Evolutionary conservation across 106 monocot species (phyloP).

Genomic region (Hemerocallis citrina): DNA sequence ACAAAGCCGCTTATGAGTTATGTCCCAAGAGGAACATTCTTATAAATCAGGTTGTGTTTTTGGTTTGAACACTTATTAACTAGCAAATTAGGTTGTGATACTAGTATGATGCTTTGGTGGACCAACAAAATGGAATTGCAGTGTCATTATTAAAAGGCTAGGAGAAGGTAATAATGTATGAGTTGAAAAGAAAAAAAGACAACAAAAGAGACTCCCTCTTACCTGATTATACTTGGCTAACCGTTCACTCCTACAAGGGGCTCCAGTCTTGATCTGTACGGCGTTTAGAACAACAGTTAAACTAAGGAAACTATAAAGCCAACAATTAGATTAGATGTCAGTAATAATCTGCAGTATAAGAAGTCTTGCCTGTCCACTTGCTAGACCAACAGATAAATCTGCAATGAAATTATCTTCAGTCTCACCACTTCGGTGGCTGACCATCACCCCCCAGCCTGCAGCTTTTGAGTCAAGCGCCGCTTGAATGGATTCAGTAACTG

Average conservation of each 20-base stretch:
- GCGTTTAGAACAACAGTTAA: not conserved
- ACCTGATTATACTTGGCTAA: constrained; percentile 98
- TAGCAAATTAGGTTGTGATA: too few species aligned
- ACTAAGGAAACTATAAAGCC: not conserved
- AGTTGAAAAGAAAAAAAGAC: too few species aligned
- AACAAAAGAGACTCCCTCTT: too few species aligned
- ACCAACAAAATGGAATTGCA: too few species aligned
- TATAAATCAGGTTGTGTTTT: too few species aligned
- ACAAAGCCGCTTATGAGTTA: too few species aligned
- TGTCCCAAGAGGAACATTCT: too few species aligned
- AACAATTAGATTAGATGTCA: not conserved
- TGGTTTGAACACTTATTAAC: too few species aligned
- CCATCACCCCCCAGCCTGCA: constrained; percentile 99
- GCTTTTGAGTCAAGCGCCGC: constrained; percentile 96
- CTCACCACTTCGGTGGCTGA: constrained; percentile 98
- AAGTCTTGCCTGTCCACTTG: constrained; percentile 78
- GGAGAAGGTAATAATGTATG: too few species aligned
- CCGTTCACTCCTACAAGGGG: constrained; percentile 92
- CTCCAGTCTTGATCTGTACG: constrained; percentile 93
- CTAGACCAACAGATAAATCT: constrained; percentile 90
- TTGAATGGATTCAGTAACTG: constrained; percentile 83
- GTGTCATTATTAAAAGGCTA: too few species aligned
- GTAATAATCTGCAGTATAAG: not conserved
- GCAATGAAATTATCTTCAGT: constrained; percentile 99
- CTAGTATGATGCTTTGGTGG: too few species aligned